A percentile compares a stretch with the other conserved stretches of the same genome.
Evolutionary conservation across 2,329 filamentous ascomycete species (phyloP).

Genomic region (Hortaea werneckii): DNA sequence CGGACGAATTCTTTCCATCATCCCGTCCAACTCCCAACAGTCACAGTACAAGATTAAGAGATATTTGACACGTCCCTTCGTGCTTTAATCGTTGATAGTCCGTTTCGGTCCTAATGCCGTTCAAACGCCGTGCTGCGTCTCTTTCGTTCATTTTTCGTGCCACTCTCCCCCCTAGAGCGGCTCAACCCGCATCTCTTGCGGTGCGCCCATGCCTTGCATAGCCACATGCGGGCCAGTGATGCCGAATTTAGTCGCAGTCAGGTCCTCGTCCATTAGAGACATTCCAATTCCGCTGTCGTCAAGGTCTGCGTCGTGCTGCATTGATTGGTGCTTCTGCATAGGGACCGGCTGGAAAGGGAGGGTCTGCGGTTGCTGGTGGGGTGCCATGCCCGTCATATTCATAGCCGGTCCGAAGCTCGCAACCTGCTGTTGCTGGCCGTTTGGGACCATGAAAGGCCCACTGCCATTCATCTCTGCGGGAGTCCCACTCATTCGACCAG

Average conservation of each 20-base stretch:
- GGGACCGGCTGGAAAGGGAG: constrained; percentile 6
- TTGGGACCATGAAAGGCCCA: constrained; percentile 5
- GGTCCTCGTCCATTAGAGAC: constrained; percentile 26
- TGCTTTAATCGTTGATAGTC: too few relatives aligned
- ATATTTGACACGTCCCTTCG: background rate
- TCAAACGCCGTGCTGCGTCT: background rate
- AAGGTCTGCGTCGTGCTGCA: constrained; percentile 25
- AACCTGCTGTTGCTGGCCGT: constrained; percentile 9
- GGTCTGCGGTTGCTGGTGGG: constrained; percentile 4
- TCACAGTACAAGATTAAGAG: constrained; percentile 2
- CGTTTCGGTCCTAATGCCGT: too few relatives aligned
- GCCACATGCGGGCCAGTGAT: background rate
- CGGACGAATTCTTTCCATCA: too few relatives aligned
- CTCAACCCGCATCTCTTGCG: background rate
- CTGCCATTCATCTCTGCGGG: constrained; percentile 14
- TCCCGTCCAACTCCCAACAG: too few relatives aligned
- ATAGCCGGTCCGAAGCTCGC: too few relatives aligned
- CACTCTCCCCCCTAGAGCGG: too few relatives aligned
- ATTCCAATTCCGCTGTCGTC: constrained; percentile 31
- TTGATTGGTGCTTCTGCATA: constrained; percentile 8
- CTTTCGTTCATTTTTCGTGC: too few relatives aligned
- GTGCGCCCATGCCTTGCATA: constrained; percentile 3
- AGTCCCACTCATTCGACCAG: constrained; percentile 25
- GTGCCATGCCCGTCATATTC: constrained; percentile 3
- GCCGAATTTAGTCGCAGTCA: constrained; percentile 14